Percentiles rank a stretch among this genome's conserved stretches.
These are phyloP conservation scores for Herpetomonas muscarum DNA, from an alignment of 208 protist genomes.

Conservation along the genomic window DNA sequence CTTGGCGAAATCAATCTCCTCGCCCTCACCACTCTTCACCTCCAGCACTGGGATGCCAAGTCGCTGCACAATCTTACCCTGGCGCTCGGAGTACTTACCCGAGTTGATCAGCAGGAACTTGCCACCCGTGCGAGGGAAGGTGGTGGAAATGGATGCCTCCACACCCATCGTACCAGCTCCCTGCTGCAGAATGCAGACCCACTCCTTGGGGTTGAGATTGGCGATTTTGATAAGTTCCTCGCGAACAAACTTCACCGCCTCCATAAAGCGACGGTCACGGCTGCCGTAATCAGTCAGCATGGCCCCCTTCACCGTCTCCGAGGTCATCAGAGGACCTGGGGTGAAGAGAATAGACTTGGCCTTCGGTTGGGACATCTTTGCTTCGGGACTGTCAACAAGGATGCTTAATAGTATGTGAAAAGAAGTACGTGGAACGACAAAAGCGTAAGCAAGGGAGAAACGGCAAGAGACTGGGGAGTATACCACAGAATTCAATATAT, in stretches of 20 bases:
- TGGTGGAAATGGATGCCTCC: conserved; percentile 72
- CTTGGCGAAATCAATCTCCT: conserved; percentile 44
- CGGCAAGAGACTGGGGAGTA: too few relatives aligned
- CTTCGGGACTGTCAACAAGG: background rate
- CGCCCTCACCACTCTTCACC: conserved; percentile 54
- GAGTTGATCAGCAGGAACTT: conserved; percentile 81
- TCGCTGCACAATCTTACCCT: conserved; percentile 50
- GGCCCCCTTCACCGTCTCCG: conserved; percentile 63
- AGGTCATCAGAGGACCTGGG: conserved; percentile 76
- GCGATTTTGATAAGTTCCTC: conserved; percentile 51
- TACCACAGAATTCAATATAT: too few relatives aligned
- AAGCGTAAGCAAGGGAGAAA: too few relatives aligned
- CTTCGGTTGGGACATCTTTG: background rate
- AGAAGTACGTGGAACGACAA: too few relatives aligned
- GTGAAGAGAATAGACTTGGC: conserved; percentile 76
- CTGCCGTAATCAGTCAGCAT: conserved; percentile 84
- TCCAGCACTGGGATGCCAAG: conserved; percentile 45
- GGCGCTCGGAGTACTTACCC: conserved; percentile 84
- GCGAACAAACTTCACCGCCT: conserved; percentile 63
- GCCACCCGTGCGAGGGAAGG: conserved; percentile 41
- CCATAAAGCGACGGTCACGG: conserved; percentile 71
- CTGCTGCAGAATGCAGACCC: conserved; percentile 68
- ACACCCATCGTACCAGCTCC: conserved; percentile 83
- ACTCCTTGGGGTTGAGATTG: conserved; percentile 40
- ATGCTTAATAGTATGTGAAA: background rate